These are phyloP conservation scores for Mycena latifolia DNA, from an alignment of 768 basidiomycete genomes.

Conservation along the genomic window DNA sequence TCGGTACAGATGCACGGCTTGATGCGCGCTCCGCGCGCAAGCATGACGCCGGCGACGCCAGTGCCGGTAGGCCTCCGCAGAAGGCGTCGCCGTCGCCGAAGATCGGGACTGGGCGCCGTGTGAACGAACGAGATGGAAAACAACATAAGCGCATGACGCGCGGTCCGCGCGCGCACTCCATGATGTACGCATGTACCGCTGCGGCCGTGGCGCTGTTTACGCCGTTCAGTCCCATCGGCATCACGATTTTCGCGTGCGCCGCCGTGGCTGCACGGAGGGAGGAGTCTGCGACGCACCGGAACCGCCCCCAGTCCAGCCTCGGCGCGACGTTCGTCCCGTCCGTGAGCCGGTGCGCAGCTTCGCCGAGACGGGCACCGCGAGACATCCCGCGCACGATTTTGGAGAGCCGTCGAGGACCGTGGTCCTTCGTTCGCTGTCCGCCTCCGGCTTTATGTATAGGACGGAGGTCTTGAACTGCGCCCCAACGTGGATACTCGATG, in stretches of 20 bases:
- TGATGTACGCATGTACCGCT: constrained; percentile 95
- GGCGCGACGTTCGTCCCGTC: constrained; percentile 90
- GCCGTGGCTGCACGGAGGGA: no score
- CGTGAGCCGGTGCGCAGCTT: constrained; percentile 94
- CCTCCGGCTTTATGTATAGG: no score
- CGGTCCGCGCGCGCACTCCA: constrained; percentile 89
- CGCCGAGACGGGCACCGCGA: constrained; percentile 89
- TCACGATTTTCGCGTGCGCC: no score
- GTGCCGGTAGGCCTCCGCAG: constrained; percentile 85
- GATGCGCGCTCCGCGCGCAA: constrained; percentile 94
- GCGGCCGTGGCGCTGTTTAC: constrained; percentile 95
- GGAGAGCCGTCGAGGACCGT: constrained; percentile 90
- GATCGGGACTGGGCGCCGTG: no score
- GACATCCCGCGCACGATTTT: constrained; percentile 94
- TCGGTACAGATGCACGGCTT: constrained; percentile 98
- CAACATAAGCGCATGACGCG: no score
- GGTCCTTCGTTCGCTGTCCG: no score
- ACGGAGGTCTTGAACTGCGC: no score
- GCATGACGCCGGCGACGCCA: constrained; percentile 97
- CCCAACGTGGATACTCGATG: no score
- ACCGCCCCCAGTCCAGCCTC: constrained; percentile 72
- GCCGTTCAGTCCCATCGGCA: no score
- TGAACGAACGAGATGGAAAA: no score
- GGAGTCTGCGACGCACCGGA: constrained; percentile 58
- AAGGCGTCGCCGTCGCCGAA: constrained; percentile 98